Evolutionary conservation across 2,329 filamentous ascomycete genomes (phyloP), one percentile per base, ranked within the genome.

Genomic region (Trichoderma sp.): DNA sequence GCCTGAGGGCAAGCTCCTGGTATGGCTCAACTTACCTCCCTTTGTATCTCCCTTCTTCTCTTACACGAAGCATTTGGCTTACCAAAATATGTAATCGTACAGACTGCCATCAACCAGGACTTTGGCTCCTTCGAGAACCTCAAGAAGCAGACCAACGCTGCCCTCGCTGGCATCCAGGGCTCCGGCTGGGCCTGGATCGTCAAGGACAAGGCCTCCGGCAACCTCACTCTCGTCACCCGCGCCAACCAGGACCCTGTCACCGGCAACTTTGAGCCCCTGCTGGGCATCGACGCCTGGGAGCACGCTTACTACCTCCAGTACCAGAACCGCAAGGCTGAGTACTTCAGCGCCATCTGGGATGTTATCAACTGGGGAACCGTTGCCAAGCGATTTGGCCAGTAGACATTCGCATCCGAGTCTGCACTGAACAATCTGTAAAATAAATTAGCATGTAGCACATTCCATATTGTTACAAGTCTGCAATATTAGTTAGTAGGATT

Each of bases 301-400:
- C 94, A 97, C 84, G 94, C 94, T 67, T 97, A 97, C 87, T 97
- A 97, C 85, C 87, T 97, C 74, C 93, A 97, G 86, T 97, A 97
- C 85, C 89, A 97, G 89, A 97, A 97, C 88, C 91, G 94, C 83
- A 97, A 97, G 90, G 94, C 92, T 71, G 94, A 97, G 85, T 97
- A 97, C 87, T 97, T 97, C 84, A 88, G 88, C 78, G 93, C 93
- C 72, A 92, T 97, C 81, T 97, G 95, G 95, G 93, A 97, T 76
- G 94, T 97, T 64, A 86, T 97, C 82, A 97, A 97, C 90, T 98
- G 95, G 95, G 94, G 94, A 88, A 89, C 92, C 36, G 95, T 94
- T 58, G 91, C 93, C 81, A 90, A 91, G 86, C 89, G 93, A 75
- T 94, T 93, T 79, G 84, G 84, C 76, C 84, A 85, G 74, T 82